Evolutionary conservation across 352 stramenopile genomes (phyloP).

Genomic region (Peronospora farinosa): DNA sequence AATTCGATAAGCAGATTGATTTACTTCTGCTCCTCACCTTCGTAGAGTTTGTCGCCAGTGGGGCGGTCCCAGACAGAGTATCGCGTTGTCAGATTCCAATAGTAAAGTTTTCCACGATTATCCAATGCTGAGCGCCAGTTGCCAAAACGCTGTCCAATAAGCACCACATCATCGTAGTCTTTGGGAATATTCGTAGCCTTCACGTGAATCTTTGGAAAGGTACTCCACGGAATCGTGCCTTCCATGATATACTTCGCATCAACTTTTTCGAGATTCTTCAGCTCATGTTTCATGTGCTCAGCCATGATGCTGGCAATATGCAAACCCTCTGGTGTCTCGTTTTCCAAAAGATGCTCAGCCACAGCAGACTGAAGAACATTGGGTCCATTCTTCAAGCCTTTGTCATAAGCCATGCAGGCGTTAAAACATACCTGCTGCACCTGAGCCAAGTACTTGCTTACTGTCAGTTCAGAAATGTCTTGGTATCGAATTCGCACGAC

Average conservation of each 20-base stretch:
- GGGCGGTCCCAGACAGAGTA: constrained; percentile 76
- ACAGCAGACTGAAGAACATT: constrained; percentile 52
- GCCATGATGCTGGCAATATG: constrained; percentile 52
- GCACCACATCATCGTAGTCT: constrained; percentile 54
- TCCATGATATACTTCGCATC: constrained; percentile 61
- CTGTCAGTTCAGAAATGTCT: constrained; percentile 91
- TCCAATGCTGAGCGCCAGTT: constrained; percentile 83
- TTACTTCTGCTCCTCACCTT: constrained; percentile 42
- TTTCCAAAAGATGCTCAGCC: constrained; percentile 69
- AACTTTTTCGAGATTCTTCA: constrained; percentile 77
- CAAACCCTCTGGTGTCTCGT: constrained; percentile 52
- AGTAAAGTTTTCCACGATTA: constrained; percentile 83
- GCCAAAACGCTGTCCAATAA: constrained; percentile 77
- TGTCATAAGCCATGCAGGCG: constrained; percentile 92
- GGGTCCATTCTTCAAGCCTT: constrained; percentile 60
- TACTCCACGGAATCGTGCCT: constrained; percentile 71
- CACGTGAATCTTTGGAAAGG: constrained; percentile 29
- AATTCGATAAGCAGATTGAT: constrained; percentile 1
- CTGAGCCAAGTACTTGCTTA: constrained; percentile 94
- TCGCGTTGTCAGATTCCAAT: constrained; percentile 82
- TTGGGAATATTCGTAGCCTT: constrained; percentile 14
- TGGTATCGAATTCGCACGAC: constrained; percentile 88
- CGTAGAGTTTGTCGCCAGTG: constrained; percentile 48
- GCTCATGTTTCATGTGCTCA: constrained; percentile 71
- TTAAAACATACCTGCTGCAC: constrained; percentile 95